Evolutionary conservation across 2,329 filamentous ascomycete genomes (phyloP).

Genomic region (Cladosporium halotolerans): DNA sequence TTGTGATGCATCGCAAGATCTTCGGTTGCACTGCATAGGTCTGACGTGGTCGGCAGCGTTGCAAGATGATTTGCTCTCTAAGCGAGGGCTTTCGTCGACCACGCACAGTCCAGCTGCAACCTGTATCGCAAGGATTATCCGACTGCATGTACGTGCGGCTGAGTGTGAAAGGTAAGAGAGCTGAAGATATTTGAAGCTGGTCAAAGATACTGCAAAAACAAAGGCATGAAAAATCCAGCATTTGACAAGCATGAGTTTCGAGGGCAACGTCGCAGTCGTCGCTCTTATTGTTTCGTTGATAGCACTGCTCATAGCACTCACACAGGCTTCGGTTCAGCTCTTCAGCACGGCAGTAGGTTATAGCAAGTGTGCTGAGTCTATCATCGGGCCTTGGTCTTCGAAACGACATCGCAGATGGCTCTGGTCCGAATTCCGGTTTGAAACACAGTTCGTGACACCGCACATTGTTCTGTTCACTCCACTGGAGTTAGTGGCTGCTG

Average conservation of each 20-base stretch:
- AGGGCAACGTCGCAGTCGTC: slow-evolving; percentile 16
- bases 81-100: no score
- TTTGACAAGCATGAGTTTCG: not conserved
- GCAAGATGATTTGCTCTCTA: no score
- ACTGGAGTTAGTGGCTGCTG: not conserved
- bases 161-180: no score
- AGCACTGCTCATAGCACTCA: slow-evolving; percentile 27
- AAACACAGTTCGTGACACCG: slow-evolving; percentile 34
- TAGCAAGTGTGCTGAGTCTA: slow-evolving; percentile 30
- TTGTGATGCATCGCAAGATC: no score
- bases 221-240: not conserved
- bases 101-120: no score
- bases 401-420: slow-evolving; percentile 27
- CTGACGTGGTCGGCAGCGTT: no score
- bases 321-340: slow-evolving; percentile 33
- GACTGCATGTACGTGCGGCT: no score
- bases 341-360: slow-evolving; percentile 36
- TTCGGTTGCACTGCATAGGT: no score
- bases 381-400: slow-evolving; percentile 30
- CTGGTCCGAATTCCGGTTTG: slow-evolving; percentile 31
- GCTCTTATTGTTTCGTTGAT: slow-evolving; percentile 33
- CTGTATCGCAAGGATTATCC: no score
- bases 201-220: no score
- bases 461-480: slow-evolving; percentile 22
- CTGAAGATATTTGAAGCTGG: no score